These are phyloP conservation scores for Przewalskia tangutica DNA, from an alignment of 257 asterid species.

Conservation along the genomic window DNA sequence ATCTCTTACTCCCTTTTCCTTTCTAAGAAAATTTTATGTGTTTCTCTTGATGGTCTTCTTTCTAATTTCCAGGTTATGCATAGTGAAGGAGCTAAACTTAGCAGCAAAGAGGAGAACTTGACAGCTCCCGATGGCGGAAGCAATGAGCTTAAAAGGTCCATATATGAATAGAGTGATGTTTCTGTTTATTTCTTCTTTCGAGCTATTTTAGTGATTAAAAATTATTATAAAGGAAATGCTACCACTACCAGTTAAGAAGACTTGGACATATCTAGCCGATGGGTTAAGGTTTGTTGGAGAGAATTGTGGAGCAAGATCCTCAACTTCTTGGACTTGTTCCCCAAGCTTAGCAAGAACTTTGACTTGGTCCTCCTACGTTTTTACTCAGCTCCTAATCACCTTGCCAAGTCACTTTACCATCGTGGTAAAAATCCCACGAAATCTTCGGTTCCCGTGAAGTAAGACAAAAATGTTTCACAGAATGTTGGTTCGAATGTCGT, in stretches of 20 bases:
- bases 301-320: no score
- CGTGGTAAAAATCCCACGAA: no score
- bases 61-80: constrained; percentile 40
- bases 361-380: no score
- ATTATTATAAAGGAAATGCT: neutral
- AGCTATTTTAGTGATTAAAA: neutral
- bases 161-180: neutral
- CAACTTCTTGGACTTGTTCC: no score
- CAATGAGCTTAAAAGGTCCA: constrained; percentile 20
- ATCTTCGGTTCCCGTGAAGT: no score
- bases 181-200: neutral
- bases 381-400: no score
- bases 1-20: neutral
- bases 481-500: no score
- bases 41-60: neutral
- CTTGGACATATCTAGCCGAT: neutral
- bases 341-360: no score
- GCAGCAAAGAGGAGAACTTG: constrained; percentile 7
- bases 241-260: neutral
- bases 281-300: no score
- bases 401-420: no score
- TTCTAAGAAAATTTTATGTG: neutral
- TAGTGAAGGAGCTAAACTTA: constrained; percentile 9
- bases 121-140: constrained; percentile 19
- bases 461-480: no score